These are phyloP conservation scores for Styphnolobium japonicum DNA, from an alignment of 306 rosid genomes.

Conservation along the genomic window DNA sequence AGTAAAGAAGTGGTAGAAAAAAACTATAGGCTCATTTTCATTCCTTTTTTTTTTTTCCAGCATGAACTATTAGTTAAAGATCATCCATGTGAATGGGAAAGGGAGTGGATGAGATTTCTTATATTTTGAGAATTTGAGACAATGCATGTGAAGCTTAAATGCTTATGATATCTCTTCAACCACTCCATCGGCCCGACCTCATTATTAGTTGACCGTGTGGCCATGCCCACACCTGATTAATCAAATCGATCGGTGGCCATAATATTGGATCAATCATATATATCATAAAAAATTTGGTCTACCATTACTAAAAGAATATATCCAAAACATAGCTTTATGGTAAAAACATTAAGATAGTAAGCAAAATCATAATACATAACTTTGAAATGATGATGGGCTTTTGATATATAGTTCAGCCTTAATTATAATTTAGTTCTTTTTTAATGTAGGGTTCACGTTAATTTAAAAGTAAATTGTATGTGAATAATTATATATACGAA, in stretches of 20 bases:
- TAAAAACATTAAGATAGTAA: neutral
- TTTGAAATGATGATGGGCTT: neutral
- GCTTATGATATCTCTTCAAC: slow-evolving; percentile 33
- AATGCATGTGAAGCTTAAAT: slow-evolving; percentile 40
- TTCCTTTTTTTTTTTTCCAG: neutral
- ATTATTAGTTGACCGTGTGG: slow-evolving; percentile 20
- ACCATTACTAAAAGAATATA: neutral
- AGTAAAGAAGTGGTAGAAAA: neutral
- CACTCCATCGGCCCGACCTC: slow-evolving; percentile 35
- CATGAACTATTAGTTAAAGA: neutral
- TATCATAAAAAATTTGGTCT: neutral
- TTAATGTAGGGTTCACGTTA: neutral
- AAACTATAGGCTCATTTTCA: neutral
- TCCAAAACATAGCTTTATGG: neutral
- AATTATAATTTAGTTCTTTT: neutral
- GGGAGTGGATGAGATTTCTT: slow-evolving; percentile 16
- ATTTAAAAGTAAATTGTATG: neutral
- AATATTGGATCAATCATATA: slow-evolving; percentile 4
- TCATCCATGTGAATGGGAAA: slow-evolving; percentile 22
- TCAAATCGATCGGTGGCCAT: neutral
- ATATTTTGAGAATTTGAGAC: slow-evolving; percentile 27
- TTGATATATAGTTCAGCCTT: neutral
- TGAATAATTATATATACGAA: too few species aligned
- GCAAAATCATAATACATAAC: neutral
- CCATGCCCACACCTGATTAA: neutral